Evolutionary conservation across 768 basidiomycete species (phyloP).

Genomic region (Fistulinella prunicolor): DNA sequence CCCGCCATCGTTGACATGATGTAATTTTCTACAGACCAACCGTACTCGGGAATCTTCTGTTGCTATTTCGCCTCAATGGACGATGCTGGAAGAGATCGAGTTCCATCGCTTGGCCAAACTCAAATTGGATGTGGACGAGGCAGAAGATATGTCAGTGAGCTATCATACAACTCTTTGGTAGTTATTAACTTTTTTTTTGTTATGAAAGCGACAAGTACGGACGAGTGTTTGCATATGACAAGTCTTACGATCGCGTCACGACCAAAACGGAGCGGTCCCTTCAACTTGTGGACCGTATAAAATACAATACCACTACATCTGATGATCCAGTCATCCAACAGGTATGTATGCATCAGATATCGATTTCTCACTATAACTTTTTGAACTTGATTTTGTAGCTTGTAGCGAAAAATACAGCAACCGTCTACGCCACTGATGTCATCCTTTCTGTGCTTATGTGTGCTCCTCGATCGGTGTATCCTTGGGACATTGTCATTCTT

Average conservation of each 20-base stretch:
- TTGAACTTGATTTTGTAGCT: slow-evolving; percentile 47
- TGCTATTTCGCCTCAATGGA: slow-evolving; percentile 88
- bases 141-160: slow-evolving; percentile 75
- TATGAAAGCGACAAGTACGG: slow-evolving; percentile 79
- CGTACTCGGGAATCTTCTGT: slow-evolving; percentile 91
- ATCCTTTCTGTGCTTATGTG: slow-evolving; percentile 97
- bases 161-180: neutral
- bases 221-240: slow-evolving; percentile 89
- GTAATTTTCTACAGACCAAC: slow-evolving; percentile 49
- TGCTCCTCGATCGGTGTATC: slow-evolving; percentile 91
- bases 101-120: slow-evolving; percentile 90
- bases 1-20: slow-evolving; percentile 2
- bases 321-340: slow-evolving; percentile 97
- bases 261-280: slow-evolving; percentile 91
- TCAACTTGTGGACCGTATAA: slow-evolving; percentile 89
- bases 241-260: slow-evolving; percentile 90
- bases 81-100: slow-evolving; percentile 96
- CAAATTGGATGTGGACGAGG: slow-evolving; percentile 90
- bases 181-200: slow-evolving; percentile 9
- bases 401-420: slow-evolving; percentile 75
- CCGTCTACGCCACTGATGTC: slow-evolving; percentile 91
- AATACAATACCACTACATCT: slow-evolving; percentile 96
- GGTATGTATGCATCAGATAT: slow-evolving; percentile 38
- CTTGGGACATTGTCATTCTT: slow-evolving; percentile 97
- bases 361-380: slow-evolving; percentile 1